A percentile compares a stretch with the other conserved stretches of the same genome.
Conservation (phyloP, 163 green algal genomes). For the Scenedesmus sp. region DNA sequence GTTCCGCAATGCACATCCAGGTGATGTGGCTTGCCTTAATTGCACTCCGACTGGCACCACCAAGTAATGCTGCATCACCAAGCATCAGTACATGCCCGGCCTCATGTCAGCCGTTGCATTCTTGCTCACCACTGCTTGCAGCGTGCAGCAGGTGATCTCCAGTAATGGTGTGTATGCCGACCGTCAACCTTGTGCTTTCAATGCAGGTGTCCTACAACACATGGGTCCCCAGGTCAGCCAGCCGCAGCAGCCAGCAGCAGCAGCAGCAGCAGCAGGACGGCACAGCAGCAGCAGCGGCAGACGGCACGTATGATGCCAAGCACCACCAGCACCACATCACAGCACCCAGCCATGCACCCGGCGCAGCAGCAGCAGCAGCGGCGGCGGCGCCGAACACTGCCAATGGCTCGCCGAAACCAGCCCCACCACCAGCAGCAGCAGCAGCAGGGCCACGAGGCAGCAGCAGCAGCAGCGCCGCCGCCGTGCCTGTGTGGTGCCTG, state of each 20-base stretch:
- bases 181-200: too few relatives aligned
- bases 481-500: constrained; percentile 62
- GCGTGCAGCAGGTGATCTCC: neutral
- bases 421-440: constrained; percentile 32
- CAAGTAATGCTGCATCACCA: too few relatives aligned
- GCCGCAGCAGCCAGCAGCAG: constrained; percentile 19
- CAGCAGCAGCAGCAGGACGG: neutral
- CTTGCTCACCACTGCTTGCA: too few relatives aligned
- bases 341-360: neutral
- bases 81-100: too few relatives aligned
- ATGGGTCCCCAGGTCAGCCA: constrained; percentile 16
- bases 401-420: neutral
- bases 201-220: constrained; percentile 33
- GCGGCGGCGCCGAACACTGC: neutral
- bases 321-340: constrained; percentile 3
- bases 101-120: too few relatives aligned
- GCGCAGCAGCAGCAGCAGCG: constrained; percentile 19
- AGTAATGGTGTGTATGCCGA: too few relatives aligned
- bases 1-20: constrained; percentile 51
- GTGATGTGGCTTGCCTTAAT: too few relatives aligned
- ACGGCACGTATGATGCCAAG: neutral
- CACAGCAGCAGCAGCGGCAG: constrained; percentile 31
- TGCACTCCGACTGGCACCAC: too few relatives aligned
- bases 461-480: neutral
- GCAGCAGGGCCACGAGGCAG: neutral